These are phyloP conservation scores for Ogataea sp. DNA, from an alignment of 805 yeast species.

Conservation along the genomic window DNA sequence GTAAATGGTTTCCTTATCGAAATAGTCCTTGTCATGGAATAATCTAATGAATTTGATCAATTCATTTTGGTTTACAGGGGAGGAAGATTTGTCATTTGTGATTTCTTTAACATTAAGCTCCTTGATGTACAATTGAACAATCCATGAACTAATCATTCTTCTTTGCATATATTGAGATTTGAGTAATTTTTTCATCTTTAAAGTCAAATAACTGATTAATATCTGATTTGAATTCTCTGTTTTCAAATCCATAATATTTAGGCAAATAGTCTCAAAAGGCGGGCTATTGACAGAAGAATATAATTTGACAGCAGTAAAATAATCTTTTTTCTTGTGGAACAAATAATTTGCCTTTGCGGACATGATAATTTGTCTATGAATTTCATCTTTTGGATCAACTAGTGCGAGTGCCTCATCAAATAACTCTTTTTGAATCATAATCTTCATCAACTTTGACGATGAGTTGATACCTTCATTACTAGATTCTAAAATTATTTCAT, in stretches of 20 bases:
- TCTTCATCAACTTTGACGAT: no score
- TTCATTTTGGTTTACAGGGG: slow-evolving; percentile 16
- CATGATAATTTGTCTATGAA: slow-evolving; percentile 39
- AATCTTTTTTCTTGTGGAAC: slow-evolving; percentile 18
- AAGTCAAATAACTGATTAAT: slow-evolving; percentile 35
- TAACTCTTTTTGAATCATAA: slow-evolving; percentile 38
- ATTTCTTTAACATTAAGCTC: slow-evolving; percentile 35
- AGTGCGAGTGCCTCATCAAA: slow-evolving; percentile 61
- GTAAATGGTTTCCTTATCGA: slow-evolving; percentile 65
- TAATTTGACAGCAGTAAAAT: slow-evolving; percentile 40
- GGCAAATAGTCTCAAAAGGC: slow-evolving; percentile 63
- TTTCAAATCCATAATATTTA: slow-evolving; percentile 39
- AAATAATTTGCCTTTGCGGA: slow-evolving; percentile 46
- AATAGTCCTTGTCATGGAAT: slow-evolving; percentile 32
- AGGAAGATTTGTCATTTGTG: slow-evolving; percentile 3
- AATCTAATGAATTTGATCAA: slow-evolving; percentile 42
- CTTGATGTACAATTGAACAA: slow-evolving; percentile 49
- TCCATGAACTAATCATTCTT: slow-evolving; percentile 55
- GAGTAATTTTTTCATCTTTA: slow-evolving; percentile 30
- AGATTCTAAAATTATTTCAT: slow-evolving; percentile 61
- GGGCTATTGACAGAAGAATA: slow-evolving; percentile 57
- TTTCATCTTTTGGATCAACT: slow-evolving; percentile 24
- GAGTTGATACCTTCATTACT: slow-evolving; percentile 69
- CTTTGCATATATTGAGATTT: slow-evolving; percentile 32
- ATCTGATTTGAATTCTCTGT: slow-evolving; percentile 32